These are phyloP conservation scores for Candida pseudofarinosa DNA, from an alignment of 805 yeast genomes.

Conservation along the genomic window DNA sequence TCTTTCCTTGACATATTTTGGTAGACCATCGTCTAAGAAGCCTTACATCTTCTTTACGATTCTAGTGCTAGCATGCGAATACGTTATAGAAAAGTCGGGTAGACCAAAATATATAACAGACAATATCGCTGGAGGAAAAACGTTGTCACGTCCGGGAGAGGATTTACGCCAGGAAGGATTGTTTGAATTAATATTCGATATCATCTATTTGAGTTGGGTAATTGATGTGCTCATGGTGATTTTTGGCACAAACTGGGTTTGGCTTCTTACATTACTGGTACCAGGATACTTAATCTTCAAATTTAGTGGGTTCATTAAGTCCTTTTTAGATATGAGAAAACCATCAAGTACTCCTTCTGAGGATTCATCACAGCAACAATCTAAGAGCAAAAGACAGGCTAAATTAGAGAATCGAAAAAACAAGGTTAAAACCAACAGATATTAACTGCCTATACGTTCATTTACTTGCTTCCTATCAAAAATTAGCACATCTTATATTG, in stretches of 20 bases:
- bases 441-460: too few species aligned
- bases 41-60: slow-evolving; percentile 34
- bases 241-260: slow-evolving; percentile 55
- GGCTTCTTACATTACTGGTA: slow-evolving; percentile 50
- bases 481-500: too few species aligned
- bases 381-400: slow-evolving; percentile 24
- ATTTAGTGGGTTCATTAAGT: slow-evolving; percentile 34
- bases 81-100: slow-evolving; percentile 54
- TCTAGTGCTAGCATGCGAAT: slow-evolving; percentile 43
- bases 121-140: slow-evolving; percentile 21
- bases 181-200: slow-evolving; percentile 69
- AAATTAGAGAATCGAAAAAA: slow-evolving; percentile 25
- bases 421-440: slow-evolving; percentile 10
- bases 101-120: slow-evolving; percentile 51
- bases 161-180: slow-evolving; percentile 61
- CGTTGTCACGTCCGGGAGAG: slow-evolving; percentile 51
- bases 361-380: slow-evolving; percentile 1
- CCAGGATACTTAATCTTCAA: slow-evolving; percentile 53
- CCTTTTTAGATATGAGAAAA: slow-evolving; percentile 9
- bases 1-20: slow-evolving; percentile 30
- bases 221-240: slow-evolving; percentile 51
- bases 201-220: slow-evolving; percentile 61
- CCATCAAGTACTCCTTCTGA: slow-evolving; percentile 1
- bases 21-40: slow-evolving; percentile 44
- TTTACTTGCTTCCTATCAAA: too few species aligned